phyloP scores from a whole-genome alignment of 2,329 filamentous ascomycete species.

The Arthrocladium fulminans region DNA sequence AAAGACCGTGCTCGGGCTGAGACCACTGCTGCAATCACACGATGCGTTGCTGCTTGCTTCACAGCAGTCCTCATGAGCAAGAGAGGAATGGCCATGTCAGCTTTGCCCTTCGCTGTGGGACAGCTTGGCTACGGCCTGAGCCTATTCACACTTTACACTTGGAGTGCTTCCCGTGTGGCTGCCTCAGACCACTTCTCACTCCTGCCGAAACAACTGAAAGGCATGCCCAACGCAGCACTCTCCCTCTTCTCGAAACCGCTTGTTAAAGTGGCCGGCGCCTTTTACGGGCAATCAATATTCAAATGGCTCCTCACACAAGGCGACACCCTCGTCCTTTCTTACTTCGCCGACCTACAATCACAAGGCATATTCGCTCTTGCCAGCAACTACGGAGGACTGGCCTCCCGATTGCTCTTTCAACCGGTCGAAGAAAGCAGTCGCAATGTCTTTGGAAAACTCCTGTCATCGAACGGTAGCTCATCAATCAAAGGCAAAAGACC shows the following conservation, averaged over 20 bases:
- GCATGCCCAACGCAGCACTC: slow-evolving; percentile 39
- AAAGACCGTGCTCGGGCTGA: slow-evolving; percentile 74
- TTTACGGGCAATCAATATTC: slow-evolving; percentile 78
- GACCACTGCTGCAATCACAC: slow-evolving; percentile 66
- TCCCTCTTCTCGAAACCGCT: slow-evolving; percentile 62
- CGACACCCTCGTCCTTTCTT: slow-evolving; percentile 77
- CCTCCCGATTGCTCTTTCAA: slow-evolving; percentile 84
- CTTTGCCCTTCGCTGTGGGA: slow-evolving; percentile 80
- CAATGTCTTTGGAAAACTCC: slow-evolving; percentile 75
- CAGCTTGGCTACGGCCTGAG: slow-evolving; percentile 67
- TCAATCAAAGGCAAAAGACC: slow-evolving; percentile 33
- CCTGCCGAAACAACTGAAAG: slow-evolving; percentile 37
- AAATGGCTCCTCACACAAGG: slow-evolving; percentile 94
- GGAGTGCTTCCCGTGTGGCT: slow-evolving; percentile 51
- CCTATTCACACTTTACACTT: slow-evolving; percentile 61
- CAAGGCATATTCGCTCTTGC: slow-evolving; percentile 90
- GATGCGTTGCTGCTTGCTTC: slow-evolving; percentile 66
- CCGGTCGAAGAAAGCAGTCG: slow-evolving; percentile 91
- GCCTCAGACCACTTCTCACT: slow-evolving; percentile 59
- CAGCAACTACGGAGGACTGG: slow-evolving; percentile 84
- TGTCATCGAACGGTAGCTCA: slow-evolving; percentile 35
- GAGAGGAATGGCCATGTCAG: slow-evolving; percentile 52
- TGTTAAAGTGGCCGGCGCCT: slow-evolving; percentile 63
- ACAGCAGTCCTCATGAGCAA: slow-evolving; percentile 47
- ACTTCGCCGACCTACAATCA: slow-evolving; percentile 64